Base-by-base conservation (phyloP, 768 basidiomycete genomes). In the Calocera cornea region DNA sequence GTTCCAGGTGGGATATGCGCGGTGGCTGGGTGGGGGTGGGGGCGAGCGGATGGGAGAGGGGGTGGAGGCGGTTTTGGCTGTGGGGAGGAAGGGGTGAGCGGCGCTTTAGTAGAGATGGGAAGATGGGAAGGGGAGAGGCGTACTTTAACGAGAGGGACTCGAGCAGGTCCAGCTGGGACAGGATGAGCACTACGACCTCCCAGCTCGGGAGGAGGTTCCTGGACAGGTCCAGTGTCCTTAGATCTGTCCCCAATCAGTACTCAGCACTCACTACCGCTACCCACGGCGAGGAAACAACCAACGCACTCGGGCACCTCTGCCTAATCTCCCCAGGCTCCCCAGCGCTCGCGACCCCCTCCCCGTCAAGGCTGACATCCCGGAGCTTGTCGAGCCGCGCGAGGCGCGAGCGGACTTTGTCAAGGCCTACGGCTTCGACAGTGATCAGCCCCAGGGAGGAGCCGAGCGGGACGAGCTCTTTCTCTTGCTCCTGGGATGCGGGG, bases 371-470 rank as follows among this genome's bases (percentile, higher is more conserved):
- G 65, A 89, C 84, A 74, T 93, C 88, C 65, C 85, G 84, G 64
- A 98, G 79, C 19, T 80, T 80, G 60, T 82, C 81, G 22, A 97
- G 76, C 65, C 84, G 78, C 2, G 87, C 79, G 31, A 95, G 81
- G 54, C 87, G 88, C 31, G 78, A 77, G 72, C 88, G 82, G 67
- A 97, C 84, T 74, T 87, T 90, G 73, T 90, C 87, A 31, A 97
- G 79, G 50, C 85, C 82, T 2, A 93, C 89, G 2, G 90, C 92
- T 75, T 95, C 89, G 14, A 98, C 90, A 70, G 88, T 80, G 70
- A 98, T 94, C 2, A 84, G 80, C 33, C 90, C 89, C 64, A 84
- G 82, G 27, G 94, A 95, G 1, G 90, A 91, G 33, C 92, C 92
- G 31, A 95, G 80, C 12, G 86, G 70, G 49, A 92, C 82, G 29